Percentiles rank a stretch among this genome's conserved stretches.
These are phyloP conservation scores for Diaporthe ampelina DNA, from an alignment of 2,329 filamentous ascomycete species.

Conservation along the genomic window DNA sequence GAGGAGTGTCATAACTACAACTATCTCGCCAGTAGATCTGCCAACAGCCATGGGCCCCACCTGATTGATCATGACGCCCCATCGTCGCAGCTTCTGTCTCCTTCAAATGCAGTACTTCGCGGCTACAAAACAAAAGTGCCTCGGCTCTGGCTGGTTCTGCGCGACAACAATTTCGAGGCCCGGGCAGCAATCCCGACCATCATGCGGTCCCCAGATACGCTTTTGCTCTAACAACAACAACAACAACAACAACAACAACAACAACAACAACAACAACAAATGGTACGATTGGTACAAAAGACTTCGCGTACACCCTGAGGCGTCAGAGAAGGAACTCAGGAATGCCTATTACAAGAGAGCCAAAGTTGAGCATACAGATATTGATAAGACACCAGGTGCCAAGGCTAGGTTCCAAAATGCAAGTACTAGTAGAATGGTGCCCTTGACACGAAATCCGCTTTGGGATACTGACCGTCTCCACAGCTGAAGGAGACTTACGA, in stretches of 20 bases:
- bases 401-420: not conserved
- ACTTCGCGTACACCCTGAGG: not conserved
- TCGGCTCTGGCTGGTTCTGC: not conserved
- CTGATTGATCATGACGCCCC: too few relatives aligned
- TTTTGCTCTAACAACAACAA: not conserved
- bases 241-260: not conserved
- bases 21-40: not conserved
- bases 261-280: not conserved
- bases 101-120: not conserved
- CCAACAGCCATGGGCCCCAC: not conserved
- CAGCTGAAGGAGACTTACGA: not conserved
- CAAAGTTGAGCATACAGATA: not conserved
- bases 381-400: not conserved
- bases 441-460: not conserved
- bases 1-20: not conserved
- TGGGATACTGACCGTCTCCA: not conserved
- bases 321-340: not conserved
- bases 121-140: not conserved
- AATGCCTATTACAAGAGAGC: not conserved
- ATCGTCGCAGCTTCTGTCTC: not conserved
- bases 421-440: not conserved
- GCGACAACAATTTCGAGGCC: not conserved
- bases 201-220: not conserved
- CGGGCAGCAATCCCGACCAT: not conserved
- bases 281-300: slow-evolving; percentile 12